Percentiles rank a stretch among this genome's conserved stretches.
phyloP scores from a whole-genome alignment of 2,329 filamentous ascomycete species.

The Bipolaris oryzae region DNA sequence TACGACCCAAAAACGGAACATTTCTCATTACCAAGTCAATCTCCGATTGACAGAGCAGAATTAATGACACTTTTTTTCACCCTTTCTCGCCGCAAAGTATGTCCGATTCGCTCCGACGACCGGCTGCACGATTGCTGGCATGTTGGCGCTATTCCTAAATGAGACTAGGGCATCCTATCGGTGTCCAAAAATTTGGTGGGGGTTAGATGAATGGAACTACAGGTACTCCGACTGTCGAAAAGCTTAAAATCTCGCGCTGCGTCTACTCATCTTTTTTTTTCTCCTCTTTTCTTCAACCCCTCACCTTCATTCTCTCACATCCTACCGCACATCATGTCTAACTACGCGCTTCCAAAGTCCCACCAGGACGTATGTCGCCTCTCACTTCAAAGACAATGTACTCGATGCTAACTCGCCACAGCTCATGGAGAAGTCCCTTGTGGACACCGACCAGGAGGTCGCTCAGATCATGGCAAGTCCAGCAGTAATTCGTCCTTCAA shows the following conservation, averaged over 20 bases:
- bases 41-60: not conserved
- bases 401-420: conserved; percentile 55
- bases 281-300: not conserved
- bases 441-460: conserved; percentile 92
- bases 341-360: conserved; percentile 69
- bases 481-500: not conserved
- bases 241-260: conserved; percentile 13
- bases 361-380: conserved; percentile 66
- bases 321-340: conserved; percentile 40
- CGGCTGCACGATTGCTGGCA: conserved; percentile 18
- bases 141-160: conserved; percentile 21
- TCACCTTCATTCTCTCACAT: conserved; percentile 13
- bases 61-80: not conserved
- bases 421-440: conserved; percentile 95
- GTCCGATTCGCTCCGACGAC: conserved; percentile 31
- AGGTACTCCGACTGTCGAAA: conserved; percentile 16
- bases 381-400: conserved; percentile 22
- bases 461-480: conserved; percentile 90
- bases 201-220: conserved; percentile 7
- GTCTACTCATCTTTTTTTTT: conserved; percentile 5
- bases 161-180: conserved; percentile 27
- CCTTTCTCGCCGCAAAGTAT: not conserved
- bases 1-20: conserved; percentile 6
- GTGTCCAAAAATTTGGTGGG: conserved; percentile 36
- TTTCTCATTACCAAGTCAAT: not conserved